Evolutionary conservation across 305 asterid species (phyloP).

Genomic region (Ruellia speciosa): DNA sequence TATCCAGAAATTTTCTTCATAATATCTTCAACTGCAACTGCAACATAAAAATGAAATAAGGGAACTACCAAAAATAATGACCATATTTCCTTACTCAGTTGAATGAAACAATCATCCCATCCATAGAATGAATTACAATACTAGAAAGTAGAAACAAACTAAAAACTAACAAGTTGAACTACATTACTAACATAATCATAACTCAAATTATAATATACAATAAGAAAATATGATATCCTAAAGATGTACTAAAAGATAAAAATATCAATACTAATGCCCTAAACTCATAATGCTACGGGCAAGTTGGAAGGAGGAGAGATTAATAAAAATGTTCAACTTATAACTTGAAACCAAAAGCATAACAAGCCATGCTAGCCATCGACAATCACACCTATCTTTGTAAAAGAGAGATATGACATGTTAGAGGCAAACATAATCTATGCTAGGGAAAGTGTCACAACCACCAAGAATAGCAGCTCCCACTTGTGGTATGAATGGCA

Average conservation of each 20-base stretch:
- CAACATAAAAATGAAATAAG: constrained; percentile 21
- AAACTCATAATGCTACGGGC: not conserved
- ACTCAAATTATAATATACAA: not conserved
- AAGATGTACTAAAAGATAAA: not conserved
- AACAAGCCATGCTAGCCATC: not conserved
- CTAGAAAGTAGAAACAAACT: not conserved
- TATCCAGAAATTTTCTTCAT: constrained; percentile 46
- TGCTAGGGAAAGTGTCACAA: no score
- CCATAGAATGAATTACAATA: not conserved
- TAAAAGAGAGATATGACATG: not conserved
- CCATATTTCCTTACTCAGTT: not conserved
- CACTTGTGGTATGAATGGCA: no score
- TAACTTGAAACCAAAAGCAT: not conserved
- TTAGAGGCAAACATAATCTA: not conserved
- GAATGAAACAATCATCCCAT: not conserved
- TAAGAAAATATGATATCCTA: not conserved
- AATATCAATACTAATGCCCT: no score
- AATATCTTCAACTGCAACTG: constrained; percentile 61
- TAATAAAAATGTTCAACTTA: not conserved
- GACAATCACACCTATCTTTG: not conserved
- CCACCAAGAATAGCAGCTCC: no score
- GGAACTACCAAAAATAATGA: not conserved
- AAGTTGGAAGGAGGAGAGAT: not conserved
- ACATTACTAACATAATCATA: not conserved
- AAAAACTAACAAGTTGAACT: not conserved